phyloP scores from a whole-genome alignment of 116 monocot species.

The Posidonia oceanica region DNA sequence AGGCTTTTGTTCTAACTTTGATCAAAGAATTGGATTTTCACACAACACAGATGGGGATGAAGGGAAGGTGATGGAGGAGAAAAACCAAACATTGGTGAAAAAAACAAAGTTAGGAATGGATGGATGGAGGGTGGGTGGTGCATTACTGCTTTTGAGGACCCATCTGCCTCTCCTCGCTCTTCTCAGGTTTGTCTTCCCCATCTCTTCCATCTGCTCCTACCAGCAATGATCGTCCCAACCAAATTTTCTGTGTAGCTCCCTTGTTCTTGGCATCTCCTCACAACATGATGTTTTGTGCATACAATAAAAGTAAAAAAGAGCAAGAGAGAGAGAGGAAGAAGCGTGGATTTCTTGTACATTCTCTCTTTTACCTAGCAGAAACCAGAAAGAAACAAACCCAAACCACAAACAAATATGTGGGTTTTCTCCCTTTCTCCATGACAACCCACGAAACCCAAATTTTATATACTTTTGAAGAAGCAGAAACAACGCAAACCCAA shows the following conservation, averaged over 20 bases:
- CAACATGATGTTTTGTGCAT: not conserved
- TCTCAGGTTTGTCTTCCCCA: too few relatives aligned
- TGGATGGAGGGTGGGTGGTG: too few relatives aligned
- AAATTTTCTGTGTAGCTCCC: too few relatives aligned
- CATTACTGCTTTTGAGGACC: too few relatives aligned
- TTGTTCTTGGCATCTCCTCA: too few relatives aligned
- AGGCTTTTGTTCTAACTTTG: slow-evolving; percentile 10
- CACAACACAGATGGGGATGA: not conserved
- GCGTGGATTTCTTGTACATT: not conserved
- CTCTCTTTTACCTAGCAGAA: not conserved
- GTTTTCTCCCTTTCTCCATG: not conserved
- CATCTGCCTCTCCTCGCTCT: too few relatives aligned
- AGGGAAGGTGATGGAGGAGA: too few relatives aligned
- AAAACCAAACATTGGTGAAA: too few relatives aligned
- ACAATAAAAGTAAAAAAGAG: not conserved
- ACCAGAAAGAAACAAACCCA: not conserved
- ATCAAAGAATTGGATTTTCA: slow-evolving; percentile 12
- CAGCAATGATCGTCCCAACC: not conserved
- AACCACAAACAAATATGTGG: not conserved
- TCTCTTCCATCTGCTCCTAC: not conserved
- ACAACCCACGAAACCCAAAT: not conserved
- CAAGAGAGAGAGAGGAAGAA: not conserved
- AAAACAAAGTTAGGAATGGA: not conserved
- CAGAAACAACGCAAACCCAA: too few relatives aligned
- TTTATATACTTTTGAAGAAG: not conserved